Evolutionary conservation across 2,329 filamentous ascomycete genomes (phyloP).

Genomic region (Aspergillus latus): DNA sequence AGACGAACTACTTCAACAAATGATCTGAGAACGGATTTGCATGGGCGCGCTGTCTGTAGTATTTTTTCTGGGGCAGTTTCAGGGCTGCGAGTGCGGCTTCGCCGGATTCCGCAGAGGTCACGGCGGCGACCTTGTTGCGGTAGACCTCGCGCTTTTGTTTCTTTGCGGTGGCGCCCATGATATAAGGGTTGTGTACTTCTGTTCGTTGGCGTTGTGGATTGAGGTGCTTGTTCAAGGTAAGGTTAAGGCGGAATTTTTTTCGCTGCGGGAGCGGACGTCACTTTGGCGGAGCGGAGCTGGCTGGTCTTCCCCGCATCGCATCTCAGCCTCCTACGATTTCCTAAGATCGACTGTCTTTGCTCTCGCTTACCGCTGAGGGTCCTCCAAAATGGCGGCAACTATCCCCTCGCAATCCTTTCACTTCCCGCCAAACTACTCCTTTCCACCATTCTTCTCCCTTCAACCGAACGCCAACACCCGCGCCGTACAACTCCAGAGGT

Average conservation of each 20-base stretch:
- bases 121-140: slow-evolving; percentile 50
- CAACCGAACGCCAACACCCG: slow-evolving; percentile 49
- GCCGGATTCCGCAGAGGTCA: slow-evolving; percentile 20
- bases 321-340: not conserved
- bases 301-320: slow-evolving; percentile 9
- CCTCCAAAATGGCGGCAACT: not conserved
- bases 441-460: slow-evolving; percentile 56
- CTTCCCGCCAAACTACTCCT: slow-evolving; percentile 46
- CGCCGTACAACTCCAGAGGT: slow-evolving; percentile 66
- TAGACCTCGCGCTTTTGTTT: slow-evolving; percentile 65
- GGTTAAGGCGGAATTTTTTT: slow-evolving; percentile 7
- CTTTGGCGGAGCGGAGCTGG: slow-evolving; percentile 1
- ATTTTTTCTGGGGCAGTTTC: slow-evolving; percentile 85
- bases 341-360: not conserved
- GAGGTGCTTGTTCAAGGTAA: not conserved
- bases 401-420: slow-evolving; percentile 29
- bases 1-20: slow-evolving; percentile 68
- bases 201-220: not conserved
- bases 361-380: not conserved
- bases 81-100: slow-evolving; percentile 23
- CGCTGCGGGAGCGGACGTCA: slow-evolving; percentile 1
- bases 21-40: slow-evolving; percentile 99
- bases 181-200: not conserved
- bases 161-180: slow-evolving; percentile 16
- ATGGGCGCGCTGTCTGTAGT: slow-evolving; percentile 93